Evolutionary conservation across 805 yeast species (phyloP).

Genomic region (Schizosaccharomyces cryophilus): DNA sequence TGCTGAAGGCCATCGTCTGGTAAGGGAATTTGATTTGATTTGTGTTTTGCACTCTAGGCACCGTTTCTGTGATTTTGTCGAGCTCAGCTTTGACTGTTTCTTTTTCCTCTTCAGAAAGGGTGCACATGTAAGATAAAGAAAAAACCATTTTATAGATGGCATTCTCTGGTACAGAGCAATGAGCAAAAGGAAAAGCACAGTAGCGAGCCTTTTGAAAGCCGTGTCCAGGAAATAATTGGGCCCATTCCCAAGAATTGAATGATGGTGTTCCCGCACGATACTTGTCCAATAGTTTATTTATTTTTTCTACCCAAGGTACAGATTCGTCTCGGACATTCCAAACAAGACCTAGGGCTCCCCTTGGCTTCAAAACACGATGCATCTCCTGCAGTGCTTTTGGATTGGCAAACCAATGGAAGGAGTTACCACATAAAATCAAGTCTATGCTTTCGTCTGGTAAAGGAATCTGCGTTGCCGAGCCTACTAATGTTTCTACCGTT

Average conservation of each 20-base stretch:
- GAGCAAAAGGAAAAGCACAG: background rate
- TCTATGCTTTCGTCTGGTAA: constrained; percentile 22
- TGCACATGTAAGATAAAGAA: background rate
- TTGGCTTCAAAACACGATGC: constrained; percentile 24
- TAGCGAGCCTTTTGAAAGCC: background rate
- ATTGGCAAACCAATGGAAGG: constrained; percentile 45
- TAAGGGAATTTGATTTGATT: background rate
- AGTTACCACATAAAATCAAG: constrained; percentile 32
- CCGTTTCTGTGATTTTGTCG: background rate
- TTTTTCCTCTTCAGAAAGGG: background rate
- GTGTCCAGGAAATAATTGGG: background rate
- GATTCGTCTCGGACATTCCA: constrained; percentile 24
- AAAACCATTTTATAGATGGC: background rate
- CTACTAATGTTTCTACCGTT: constrained; percentile 15
- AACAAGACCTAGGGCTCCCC: constrained; percentile 27
- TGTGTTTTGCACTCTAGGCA: background rate
- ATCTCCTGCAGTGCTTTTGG: constrained; percentile 24
- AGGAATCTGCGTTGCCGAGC: constrained; percentile 26
- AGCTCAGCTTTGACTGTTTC: background rate
- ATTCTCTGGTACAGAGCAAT: background rate
- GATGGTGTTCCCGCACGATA: background rate
- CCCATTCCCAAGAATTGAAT: background rate
- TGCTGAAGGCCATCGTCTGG: background rate
- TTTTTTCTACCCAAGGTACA: background rate
- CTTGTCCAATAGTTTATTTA: background rate